A percentile compares a stretch with the other conserved stretches of the same genome.
These are phyloP conservation scores for Porogramme epimiltina DNA, from an alignment of 1,284 basidiomycete genomes.

Conservation along the genomic window DNA sequence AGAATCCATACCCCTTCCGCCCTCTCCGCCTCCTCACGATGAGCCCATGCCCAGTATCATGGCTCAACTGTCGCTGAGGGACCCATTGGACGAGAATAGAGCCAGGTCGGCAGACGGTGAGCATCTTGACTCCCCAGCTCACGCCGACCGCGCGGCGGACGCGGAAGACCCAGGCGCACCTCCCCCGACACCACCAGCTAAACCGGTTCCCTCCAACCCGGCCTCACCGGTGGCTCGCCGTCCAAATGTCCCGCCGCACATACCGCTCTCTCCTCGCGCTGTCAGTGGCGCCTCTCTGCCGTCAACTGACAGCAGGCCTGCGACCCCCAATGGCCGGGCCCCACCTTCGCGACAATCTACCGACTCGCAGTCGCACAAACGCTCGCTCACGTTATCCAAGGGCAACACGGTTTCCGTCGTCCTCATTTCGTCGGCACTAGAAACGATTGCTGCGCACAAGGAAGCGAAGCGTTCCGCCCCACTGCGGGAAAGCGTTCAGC, in stretches of 20 bases:
- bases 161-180: conserved; percentile 13
- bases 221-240: conserved; percentile 23
- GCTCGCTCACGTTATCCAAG: conserved; percentile 72
- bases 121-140: conserved; percentile 1
- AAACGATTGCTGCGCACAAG: conserved; percentile 84
- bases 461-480: conserved; percentile 85
- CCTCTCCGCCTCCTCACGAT: conserved; percentile 29
- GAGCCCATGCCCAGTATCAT: conserved; percentile 19
- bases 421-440: conserved; percentile 84
- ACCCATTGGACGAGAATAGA: conserved; percentile 24
- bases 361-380: conserved; percentile 45
- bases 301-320: conserved; percentile 18
- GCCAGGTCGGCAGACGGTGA: conserved; percentile 17
- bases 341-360: conserved; percentile 26
- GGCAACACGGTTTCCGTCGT: conserved; percentile 76
- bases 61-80: conserved; percentile 16
- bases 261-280: conserved; percentile 15
- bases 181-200: conserved; percentile 30
- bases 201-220: conserved; percentile 21
- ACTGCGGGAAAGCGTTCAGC: conserved; percentile 82
- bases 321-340: conserved; percentile 24
- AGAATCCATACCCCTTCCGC: conserved; percentile 26
- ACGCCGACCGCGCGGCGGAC: background rate
- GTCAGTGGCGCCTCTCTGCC: conserved; percentile 16
- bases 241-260: conserved; percentile 17